Conservation (phyloP, 257 asterid genomes). For the Solanum piurae region DNA sequence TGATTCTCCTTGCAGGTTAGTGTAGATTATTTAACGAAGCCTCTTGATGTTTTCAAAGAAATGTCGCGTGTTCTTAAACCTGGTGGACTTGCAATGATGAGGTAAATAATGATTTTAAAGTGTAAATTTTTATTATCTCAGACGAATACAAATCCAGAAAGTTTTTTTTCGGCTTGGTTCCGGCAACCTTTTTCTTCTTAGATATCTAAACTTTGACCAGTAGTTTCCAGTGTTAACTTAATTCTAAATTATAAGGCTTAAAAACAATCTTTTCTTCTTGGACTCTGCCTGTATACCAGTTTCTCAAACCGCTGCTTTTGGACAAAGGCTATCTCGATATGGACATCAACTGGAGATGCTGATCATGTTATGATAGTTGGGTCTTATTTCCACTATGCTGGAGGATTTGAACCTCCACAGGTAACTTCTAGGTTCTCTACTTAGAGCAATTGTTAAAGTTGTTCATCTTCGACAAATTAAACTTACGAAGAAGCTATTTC, state of each 20-base stretch:
- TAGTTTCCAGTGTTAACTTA: neutral
- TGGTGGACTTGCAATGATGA: slow-evolving; percentile 80
- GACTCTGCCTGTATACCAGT: slow-evolving; percentile 25
- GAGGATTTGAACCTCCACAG: slow-evolving; percentile 96
- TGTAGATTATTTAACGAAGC: slow-evolving; percentile 87
- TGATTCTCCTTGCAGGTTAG: slow-evolving; percentile 56
- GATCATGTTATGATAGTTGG: slow-evolving; percentile 92
- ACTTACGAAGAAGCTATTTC: neutral
- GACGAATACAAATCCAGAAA: neutral
- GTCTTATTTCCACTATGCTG: slow-evolving; percentile 91
- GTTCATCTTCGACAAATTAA: neutral
- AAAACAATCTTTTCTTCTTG: slow-evolving; percentile 1
- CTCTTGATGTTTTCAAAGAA: slow-evolving; percentile 82
- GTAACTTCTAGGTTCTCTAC: slow-evolving; percentile 21
- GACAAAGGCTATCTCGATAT: slow-evolving; percentile 89
- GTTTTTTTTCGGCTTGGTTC: neutral
- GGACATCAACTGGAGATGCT: slow-evolving; percentile 95
- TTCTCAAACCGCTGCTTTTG: slow-evolving; percentile 96
- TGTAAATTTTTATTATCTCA: neutral
- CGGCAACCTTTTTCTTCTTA: neutral
- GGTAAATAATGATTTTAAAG: slow-evolving; percentile 27
- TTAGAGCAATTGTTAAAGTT: neutral
- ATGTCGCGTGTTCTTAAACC: slow-evolving; percentile 80
- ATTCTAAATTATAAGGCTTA: neutral
- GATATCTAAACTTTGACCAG: neutral